Evolutionary conservation across 345 rosid species (phyloP), one percentile per base, ranked within the genome.

Genomic region (Psidium guajava): DNA sequence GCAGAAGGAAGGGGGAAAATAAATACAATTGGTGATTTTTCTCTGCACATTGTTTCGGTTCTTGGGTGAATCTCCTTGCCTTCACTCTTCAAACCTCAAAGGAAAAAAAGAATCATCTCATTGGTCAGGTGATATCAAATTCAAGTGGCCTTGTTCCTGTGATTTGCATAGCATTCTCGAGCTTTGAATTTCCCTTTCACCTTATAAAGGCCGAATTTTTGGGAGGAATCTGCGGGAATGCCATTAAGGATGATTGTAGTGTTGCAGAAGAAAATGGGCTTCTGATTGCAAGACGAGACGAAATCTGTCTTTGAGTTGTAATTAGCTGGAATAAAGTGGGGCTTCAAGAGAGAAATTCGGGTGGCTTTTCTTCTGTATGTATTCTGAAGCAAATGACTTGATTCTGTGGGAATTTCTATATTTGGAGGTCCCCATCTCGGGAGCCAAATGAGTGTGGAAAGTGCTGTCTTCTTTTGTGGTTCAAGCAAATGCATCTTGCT

Each of bases 371-470:
- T 59, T 50, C 75, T 82, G 42, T 85, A 25, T 83, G 16, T 28
- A 15, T 83, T 42, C 56, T 51, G 54, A 82, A 55, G 81, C 88
- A 83, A 90, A 49, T 52, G 84, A 57, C 52, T 87, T 87, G 87
- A 69, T 69, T 69, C 22, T 69, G 7, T 89, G 88, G 74, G 85
- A 49, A 73, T 51, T 88, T 88, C 87, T 88, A 83, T 91, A 86
- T 90, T 74, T 73, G 88, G 89, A 85, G 87, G 84, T 36, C 86
- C 85, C 89, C 84, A 42, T 47, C 40, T 86, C 85, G 86, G 86
- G 87, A 84, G 87, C 87, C 88, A 49, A 80, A 84, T 89, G 88
- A 84, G 83, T 82, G 86, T 54, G 92, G 94, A 91, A 92, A 91
- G 90, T 92, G 88, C 87, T 74, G 83, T 87, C 85, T 85, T 87